phyloP scores from a whole-genome alignment of 352 stramenopile species.

The Peronospora destructor region DNA sequence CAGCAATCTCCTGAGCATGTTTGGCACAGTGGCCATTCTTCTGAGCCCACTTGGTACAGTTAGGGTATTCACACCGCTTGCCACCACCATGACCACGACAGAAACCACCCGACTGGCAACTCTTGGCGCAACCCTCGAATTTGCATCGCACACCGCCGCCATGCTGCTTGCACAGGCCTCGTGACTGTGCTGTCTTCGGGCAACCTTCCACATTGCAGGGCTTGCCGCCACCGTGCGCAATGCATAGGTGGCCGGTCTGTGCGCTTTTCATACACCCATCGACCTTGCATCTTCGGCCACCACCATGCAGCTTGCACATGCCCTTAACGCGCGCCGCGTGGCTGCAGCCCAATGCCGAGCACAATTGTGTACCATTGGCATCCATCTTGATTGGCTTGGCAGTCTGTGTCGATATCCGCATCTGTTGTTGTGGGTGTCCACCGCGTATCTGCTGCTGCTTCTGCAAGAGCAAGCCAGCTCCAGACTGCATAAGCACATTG shows the following conservation, averaged over 20 bases:
- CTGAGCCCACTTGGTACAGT: slow-evolving; percentile 84
- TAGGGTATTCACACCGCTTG: slow-evolving; percentile 78
- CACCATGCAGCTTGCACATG: slow-evolving; percentile 84
- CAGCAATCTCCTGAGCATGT: slow-evolving; percentile 76
- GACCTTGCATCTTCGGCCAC: slow-evolving; percentile 75
- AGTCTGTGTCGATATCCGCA: slow-evolving; percentile 39
- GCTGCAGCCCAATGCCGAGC: slow-evolving; percentile 71
- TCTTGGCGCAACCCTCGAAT: slow-evolving; percentile 84
- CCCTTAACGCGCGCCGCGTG: slow-evolving; percentile 72
- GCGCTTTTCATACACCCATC: slow-evolving; percentile 85
- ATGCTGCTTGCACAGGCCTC: slow-evolving; percentile 80
- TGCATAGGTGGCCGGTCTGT: slow-evolving; percentile 80
- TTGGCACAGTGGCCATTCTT: slow-evolving; percentile 85
- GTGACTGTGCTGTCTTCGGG: slow-evolving; percentile 79
- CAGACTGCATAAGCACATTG: slow-evolving; percentile 61
- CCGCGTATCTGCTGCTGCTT: slow-evolving; percentile 36
- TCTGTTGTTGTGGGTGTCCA: slow-evolving; percentile 26
- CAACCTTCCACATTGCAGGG: slow-evolving; percentile 81
- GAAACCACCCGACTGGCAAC: slow-evolving; percentile 78
- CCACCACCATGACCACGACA: slow-evolving; percentile 77
- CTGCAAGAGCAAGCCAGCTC: slow-evolving; percentile 30
- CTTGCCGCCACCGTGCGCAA: slow-evolving; percentile 78
- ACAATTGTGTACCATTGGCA: slow-evolving; percentile 50
- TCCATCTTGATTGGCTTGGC: slow-evolving; percentile 57
- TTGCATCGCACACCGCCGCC: slow-evolving; percentile 81